phyloP scores from a whole-genome alignment of 202 grass and related monocot genomes.

The Saccharum hybrid region DNA sequence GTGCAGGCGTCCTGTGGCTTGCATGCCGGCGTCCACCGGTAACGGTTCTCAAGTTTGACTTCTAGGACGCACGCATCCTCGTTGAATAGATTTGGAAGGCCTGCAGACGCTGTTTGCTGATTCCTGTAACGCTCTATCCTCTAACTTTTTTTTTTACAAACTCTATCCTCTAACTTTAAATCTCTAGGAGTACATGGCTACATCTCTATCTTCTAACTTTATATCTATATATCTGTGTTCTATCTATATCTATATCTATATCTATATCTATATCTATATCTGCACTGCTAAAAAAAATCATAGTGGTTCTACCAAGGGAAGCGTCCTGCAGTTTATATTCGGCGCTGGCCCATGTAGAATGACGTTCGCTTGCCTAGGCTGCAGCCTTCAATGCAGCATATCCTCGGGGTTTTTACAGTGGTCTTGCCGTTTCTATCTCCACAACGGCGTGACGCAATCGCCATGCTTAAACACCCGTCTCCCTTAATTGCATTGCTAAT shows the following conservation, averaged over 20 bases:
- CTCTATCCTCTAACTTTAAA: too few species aligned
- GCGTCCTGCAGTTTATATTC: neutral
- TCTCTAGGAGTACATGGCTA: too few species aligned
- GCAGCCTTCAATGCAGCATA: neutral
- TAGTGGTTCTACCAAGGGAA: neutral
- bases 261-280: neutral
- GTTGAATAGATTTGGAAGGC: neutral
- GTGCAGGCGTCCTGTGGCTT: neutral
- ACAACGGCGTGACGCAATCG: neutral
- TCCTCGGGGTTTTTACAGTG: conserved; percentile 15
- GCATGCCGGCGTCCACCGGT: too few species aligned
- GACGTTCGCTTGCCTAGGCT: neutral
- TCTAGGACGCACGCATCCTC: neutral
- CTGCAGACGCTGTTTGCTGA: neutral
- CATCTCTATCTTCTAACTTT: neutral
- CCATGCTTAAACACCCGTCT: neutral
- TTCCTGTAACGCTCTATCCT: conserved; percentile 3
- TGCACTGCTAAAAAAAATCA: neutral
- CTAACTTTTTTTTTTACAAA: too few species aligned
- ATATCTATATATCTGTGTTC: neutral
- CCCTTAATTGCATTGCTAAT: neutral
- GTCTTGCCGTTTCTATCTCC: neutral
- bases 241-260: neutral
- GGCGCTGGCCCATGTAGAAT: neutral
- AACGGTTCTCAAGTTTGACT: neutral